Conservation (phyloP, 2,329 filamentous ascomycete genomes). For the Paramyrothecium sp. region DNA sequence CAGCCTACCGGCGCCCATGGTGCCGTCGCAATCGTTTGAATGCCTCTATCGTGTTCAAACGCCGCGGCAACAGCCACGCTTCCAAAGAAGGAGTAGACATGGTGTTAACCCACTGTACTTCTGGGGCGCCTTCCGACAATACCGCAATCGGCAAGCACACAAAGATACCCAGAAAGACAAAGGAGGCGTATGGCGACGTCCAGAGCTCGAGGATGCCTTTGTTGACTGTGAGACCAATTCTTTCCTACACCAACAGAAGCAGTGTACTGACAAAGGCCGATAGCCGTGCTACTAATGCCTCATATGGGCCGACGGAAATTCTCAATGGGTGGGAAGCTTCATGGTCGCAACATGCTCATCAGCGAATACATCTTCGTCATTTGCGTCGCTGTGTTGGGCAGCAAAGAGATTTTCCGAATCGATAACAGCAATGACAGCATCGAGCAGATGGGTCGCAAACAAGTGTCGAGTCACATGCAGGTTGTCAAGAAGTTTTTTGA, state of each 20-base stretch:
- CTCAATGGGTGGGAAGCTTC: conserved; percentile 60
- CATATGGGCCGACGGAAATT: conserved; percentile 67
- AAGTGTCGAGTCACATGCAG: conserved; percentile 70
- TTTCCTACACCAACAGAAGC: not conserved
- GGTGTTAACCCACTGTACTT: conserved; percentile 59
- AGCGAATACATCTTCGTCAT: conserved; percentile 60
- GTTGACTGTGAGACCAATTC: conserved; percentile 55
- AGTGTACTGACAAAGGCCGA: conserved; percentile 14
- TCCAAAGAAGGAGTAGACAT: conserved; percentile 32
- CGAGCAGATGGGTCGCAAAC: conserved; percentile 55
- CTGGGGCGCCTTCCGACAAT: conserved; percentile 62
- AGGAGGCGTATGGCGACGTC: conserved; percentile 50
- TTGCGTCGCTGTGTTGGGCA: conserved; percentile 35
- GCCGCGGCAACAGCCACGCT: conserved; percentile 33
- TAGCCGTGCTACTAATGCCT: conserved; percentile 64
- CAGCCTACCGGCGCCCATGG: conserved; percentile 49
- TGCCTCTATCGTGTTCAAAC: conserved; percentile 36
- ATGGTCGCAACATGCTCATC: conserved; percentile 70
- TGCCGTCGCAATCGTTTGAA: conserved; percentile 48
- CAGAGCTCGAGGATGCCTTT: conserved; percentile 64
- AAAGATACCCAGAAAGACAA: conserved; percentile 61
- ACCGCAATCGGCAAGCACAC: conserved; percentile 63
- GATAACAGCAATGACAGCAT: conserved; percentile 42
- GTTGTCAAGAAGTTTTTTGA: conserved; percentile 67
- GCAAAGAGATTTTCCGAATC: conserved; percentile 41